Evolutionary conservation across 1,139 yeast genomes (phyloP).

Genomic region (Diutina siamensis): DNA sequence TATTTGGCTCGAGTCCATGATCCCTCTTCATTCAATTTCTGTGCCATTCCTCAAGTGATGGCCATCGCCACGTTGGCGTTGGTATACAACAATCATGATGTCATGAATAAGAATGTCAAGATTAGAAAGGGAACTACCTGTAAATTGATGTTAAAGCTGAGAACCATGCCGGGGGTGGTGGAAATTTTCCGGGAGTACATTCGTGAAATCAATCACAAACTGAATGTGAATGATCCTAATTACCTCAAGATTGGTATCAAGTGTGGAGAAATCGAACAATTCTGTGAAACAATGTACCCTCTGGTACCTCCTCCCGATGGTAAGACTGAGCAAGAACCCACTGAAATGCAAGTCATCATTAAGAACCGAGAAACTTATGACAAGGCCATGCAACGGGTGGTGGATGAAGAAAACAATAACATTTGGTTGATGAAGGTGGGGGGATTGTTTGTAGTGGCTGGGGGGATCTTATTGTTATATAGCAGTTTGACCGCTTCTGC

Average conservation of each 20-base stretch:
- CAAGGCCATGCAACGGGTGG: background rate
- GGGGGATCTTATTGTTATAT: background rate
- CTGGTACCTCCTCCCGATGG: slow-evolving; percentile 21
- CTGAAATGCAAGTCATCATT: background rate
- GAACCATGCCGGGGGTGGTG: slow-evolving; percentile 69
- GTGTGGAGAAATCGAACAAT: slow-evolving; percentile 82
- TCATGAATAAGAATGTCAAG: slow-evolving; percentile 66
- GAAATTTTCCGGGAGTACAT: slow-evolving; percentile 63
- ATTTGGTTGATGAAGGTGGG: background rate
- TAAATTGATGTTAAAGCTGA: slow-evolving; percentile 57
- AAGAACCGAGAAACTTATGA: background rate
- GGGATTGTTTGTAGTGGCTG: background rate
- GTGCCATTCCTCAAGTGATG: slow-evolving; percentile 98
- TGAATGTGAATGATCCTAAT: slow-evolving; percentile 76
- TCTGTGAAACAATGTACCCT: slow-evolving; percentile 67
- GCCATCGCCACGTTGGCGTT: slow-evolving; percentile 88
- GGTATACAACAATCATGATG: slow-evolving; percentile 70
- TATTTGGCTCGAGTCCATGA: slow-evolving; percentile 73
- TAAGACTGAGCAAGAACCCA: background rate
- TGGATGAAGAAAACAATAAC: slow-evolving; percentile 1
- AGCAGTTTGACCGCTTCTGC: too few species aligned
- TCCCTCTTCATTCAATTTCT: slow-evolving; percentile 76
- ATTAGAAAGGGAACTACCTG: slow-evolving; percentile 91
- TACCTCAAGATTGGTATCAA: slow-evolving; percentile 73
- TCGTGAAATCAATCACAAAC: slow-evolving; percentile 65